phyloP scores from a whole-genome alignment of 768 basidiomycete genomes.

The Trametes maxima region DNA sequence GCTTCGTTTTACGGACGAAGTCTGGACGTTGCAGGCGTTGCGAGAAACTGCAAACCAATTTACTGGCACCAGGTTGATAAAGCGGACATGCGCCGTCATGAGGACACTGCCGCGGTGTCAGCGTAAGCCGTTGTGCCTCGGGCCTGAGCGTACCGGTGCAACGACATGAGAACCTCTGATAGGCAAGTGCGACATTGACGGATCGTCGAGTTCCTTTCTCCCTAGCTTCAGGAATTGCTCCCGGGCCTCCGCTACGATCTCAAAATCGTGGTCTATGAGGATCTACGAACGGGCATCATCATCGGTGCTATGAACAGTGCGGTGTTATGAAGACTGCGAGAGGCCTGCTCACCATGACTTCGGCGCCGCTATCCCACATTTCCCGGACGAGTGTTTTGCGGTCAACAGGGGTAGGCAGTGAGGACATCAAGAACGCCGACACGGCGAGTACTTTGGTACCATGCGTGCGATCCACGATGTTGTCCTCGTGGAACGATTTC shows the following conservation, averaged over 20 bases:
- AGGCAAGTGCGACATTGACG: slow-evolving; percentile 38
- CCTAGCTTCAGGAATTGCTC: slow-evolving; percentile 70
- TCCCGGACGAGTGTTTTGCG: slow-evolving; percentile 72
- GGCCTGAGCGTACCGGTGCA: slow-evolving; percentile 66
- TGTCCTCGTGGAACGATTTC: slow-evolving; percentile 55
- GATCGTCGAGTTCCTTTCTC: slow-evolving; percentile 55
- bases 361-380: slow-evolving; percentile 92
- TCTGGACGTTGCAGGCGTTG: slow-evolving; percentile 86
- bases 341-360: slow-evolving; percentile 70
- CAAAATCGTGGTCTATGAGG: slow-evolving; percentile 88
- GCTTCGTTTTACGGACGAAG: slow-evolving; percentile 88
- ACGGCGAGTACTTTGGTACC: slow-evolving; percentile 66
- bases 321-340: too few species aligned
- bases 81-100: slow-evolving; percentile 89
- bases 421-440: slow-evolving; percentile 85
- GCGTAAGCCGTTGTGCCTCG: not conserved
- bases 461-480: slow-evolving; percentile 42
- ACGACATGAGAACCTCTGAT: slow-evolving; percentile 76
- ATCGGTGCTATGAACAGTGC: too few species aligned
- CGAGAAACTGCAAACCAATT: slow-evolving; percentile 76
- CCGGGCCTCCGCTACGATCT: slow-evolving; percentile 75
- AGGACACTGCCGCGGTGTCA: slow-evolving; percentile 64
- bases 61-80: slow-evolving; percentile 51
- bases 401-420: slow-evolving; percentile 60
- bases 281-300: slow-evolving; percentile 46